Base-by-base conservation (phyloP, 139 green algal species). In the Mychonastes homosphaera region DNA sequence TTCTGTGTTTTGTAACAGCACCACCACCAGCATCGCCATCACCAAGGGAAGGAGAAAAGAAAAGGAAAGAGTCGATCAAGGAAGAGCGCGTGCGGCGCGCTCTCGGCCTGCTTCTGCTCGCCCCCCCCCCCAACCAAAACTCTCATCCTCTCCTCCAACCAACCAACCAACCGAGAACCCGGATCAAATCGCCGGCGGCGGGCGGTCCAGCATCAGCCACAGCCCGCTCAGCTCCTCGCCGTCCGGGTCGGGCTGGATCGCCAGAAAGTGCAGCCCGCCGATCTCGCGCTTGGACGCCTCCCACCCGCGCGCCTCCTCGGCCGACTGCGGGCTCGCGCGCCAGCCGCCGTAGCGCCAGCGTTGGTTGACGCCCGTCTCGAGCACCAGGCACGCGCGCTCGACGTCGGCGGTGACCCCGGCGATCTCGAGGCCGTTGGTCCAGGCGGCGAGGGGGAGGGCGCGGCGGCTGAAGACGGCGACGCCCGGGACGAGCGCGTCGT, bases 401-500 rank as follows among this genome's bases (percentile, higher is more conserved):
- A 62, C 64, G 63, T 96, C 89, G 0, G 86, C 86, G 21, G 61
- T 49, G 27, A 96, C 68, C 4, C 50, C 51, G 27, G 83, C 80
- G 40, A 99, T 73, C 65, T 99, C 92, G 51, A 96, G 73, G 0
- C 87, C 82, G 45, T 85, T 91, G n/a, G 87, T 97, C 90, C 91
- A 97, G 18, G 82, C 92, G 6, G 92, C 89, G 44, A 99, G 67
- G 0, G 92, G 84, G 43, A 81, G 67, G 13, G 89, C 84, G 29
- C 92, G 74, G 9, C 77, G 72, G 49, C 78, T 92, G 73, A 94
- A 97, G 27, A 98, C 89, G 7, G 86, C 91, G 16, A 99, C 86
- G 6, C 92, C 85, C 15, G 81, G 79, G 28, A 88, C 70, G 28
- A 86, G 58, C 24, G 73, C 77, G 50, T 82, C 68, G 4, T 5